Evolutionary conservation across 2,329 filamentous ascomycete species (phyloP).

Genomic region (Claviceps humidiphila): DNA sequence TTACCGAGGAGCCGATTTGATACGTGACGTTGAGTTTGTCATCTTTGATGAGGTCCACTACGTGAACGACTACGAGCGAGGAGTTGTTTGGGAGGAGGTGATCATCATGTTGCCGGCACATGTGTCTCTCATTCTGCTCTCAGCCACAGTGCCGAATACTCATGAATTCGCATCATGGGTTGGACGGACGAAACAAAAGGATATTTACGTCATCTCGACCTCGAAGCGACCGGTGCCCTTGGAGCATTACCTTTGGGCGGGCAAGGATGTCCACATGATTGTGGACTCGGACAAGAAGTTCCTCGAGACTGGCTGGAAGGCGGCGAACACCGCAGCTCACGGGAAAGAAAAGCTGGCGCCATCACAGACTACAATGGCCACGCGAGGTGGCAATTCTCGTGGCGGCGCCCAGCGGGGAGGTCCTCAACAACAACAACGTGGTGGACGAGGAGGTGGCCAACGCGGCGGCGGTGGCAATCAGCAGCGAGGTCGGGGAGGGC

Average conservation of each 20-base stretch:
- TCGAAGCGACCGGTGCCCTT: slow-evolving; percentile 88
- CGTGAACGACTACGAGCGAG: slow-evolving; percentile 89
- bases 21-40: slow-evolving; percentile 94
- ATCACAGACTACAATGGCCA: slow-evolving; percentile 20
- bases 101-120: slow-evolving; percentile 99
- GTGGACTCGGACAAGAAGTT: slow-evolving; percentile 89
- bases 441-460: slow-evolving; percentile 18
- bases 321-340: slow-evolving; percentile 69
- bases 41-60: slow-evolving; percentile 99
- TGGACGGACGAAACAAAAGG: slow-evolving; percentile 92
- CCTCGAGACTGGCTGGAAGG: slow-evolving; percentile 86
- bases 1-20: slow-evolving; percentile 87
- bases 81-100: slow-evolving; percentile 98
- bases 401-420: slow-evolving; percentile 23
- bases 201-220: slow-evolving; percentile 98
- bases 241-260: slow-evolving; percentile 93
- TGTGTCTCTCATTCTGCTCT: slow-evolving; percentile 86
- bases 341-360: slow-evolving; percentile 64
- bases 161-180: slow-evolving; percentile 98
- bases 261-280: slow-evolving; percentile 86
- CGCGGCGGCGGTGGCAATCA: slow-evolving; percentile 39
- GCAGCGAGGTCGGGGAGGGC: slow-evolving; percentile 37
- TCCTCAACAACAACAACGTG: slow-evolving; percentile 26
- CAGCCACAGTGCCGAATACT: slow-evolving; percentile 93
- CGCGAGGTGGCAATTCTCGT: slow-evolving; percentile 24